Evolutionary conservation across 306 rosid species (phyloP), one percentile per base, ranked within the genome.

Genomic region (Styphnolobium japonicum): DNA sequence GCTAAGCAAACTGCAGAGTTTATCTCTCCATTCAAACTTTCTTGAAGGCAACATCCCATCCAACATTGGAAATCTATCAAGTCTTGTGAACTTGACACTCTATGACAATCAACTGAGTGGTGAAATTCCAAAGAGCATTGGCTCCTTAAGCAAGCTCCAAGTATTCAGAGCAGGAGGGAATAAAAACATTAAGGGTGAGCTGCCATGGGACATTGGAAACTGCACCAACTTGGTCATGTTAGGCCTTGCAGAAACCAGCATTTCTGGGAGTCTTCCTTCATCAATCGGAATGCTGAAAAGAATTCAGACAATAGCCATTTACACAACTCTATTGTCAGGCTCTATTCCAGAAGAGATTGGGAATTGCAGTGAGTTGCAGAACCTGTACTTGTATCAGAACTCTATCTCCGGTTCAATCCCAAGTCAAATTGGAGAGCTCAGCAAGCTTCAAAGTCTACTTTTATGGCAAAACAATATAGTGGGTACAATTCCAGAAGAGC

Each of bases 211-310:
- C 80, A 93, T 96, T 73, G 98, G 97, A 73, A 91, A 89, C 87
- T 96, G 99, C 92, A 90, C 88, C 67, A 86, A 62, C 72, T 86
- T 96, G 90, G 77, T 86, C 79, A 67, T 88, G 80, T 82, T 96
- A 82, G 99, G 99, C 82, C 86, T 96, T 37, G 93, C 99, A 39
- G 99, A 91, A 78, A 91, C 94, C 69, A 87, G 98, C 87, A 89
- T 96, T 85, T 87, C 96, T 1, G 98, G 99, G 21, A 68, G 72
- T 51, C 80, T 96, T 68, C 99, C 99, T 73, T 80, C 98, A 8
- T 86, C 99, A 8, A 96, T 96, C 21, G 89, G 92, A 79, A 84
- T 64, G 88, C 90, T 96, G 66, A 87, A 73, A 66, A 86, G 80
- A 21, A 46, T 96, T 69, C 91, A 88, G 46, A 93, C 90, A 45